Evolutionary conservation across 1,284 basidiomycete species (phyloP).

Genomic region (Singerocomus inundabilis): DNA sequence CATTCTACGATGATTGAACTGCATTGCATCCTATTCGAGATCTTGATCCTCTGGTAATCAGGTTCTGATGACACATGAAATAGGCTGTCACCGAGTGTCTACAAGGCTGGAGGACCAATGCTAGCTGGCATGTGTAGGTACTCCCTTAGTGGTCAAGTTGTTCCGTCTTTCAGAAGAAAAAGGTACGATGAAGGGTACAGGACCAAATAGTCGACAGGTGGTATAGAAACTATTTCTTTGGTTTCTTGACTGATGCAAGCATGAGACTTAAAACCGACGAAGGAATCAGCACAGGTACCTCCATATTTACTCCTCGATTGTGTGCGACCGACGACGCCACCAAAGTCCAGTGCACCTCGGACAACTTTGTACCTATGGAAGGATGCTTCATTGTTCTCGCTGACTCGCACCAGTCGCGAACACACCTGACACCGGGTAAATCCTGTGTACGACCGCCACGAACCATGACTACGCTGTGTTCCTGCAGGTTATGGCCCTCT

Average conservation of each 20-base stretch:
- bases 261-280: slow-evolving; percentile 8
- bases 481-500: slow-evolving; percentile 98
- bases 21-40: neutral
- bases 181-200: slow-evolving; percentile 1
- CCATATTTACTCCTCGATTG: slow-evolving; percentile 91
- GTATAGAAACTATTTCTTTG: slow-evolving; percentile 53
- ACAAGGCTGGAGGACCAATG: neutral
- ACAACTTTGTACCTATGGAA: slow-evolving; percentile 86
- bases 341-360: slow-evolving; percentile 90
- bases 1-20: too few species aligned
- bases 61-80: neutral
- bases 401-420: slow-evolving; percentile 8
- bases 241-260: slow-evolving; percentile 77
- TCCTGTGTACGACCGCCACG: slow-evolving; percentile 96
- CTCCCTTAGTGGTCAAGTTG: neutral
- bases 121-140: neutral
- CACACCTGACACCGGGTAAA: slow-evolving; percentile 93
- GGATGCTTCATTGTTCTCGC: slow-evolving; percentile 3
- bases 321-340: slow-evolving; percentile 84
- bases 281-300: slow-evolving; percentile 52
- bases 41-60: neutral
- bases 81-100: neutral
- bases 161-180: neutral
- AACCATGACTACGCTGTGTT: slow-evolving; percentile 94
- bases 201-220: neutral